A percentile compares a stretch with the other conserved stretches of the same genome.
phyloP scores from a whole-genome alignment of 768 basidiomycete genomes.

The Kwoniella dendrophila region DNA sequence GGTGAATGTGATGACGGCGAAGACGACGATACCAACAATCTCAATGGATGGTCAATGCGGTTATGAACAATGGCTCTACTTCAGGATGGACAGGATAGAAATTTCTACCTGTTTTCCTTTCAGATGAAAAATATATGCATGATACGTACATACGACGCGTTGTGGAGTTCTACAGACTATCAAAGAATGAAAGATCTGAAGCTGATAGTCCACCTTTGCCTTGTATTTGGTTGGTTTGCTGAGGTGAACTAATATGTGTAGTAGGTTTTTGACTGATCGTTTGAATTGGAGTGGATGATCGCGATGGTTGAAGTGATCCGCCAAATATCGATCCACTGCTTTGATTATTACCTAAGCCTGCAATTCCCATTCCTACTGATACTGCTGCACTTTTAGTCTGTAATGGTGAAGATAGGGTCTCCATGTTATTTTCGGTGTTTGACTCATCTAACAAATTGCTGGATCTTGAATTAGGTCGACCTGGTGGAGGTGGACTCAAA shows the following conservation, averaged over 20 bases:
- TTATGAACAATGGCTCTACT: no score
- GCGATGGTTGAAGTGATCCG: constrained; percentile 2
- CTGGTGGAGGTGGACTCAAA: constrained; percentile 41
- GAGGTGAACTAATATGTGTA: neutral
- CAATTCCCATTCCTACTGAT: constrained; percentile 10
- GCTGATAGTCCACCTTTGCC: constrained; percentile 69
- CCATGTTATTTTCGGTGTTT: neutral
- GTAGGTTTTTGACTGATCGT: neutral
- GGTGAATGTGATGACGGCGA: no score
- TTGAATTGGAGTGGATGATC: neutral
- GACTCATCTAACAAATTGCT: constrained; percentile 12
- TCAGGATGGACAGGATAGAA: no score
- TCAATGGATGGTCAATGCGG: no score
- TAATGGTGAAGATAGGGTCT: no score
- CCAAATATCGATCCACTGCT: constrained; percentile 7
- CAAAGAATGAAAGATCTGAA: constrained; percentile 85
- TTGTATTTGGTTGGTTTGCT: neutral
- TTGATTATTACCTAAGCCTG: neutral
- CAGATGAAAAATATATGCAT: no score
- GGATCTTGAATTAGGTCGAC: constrained; percentile 27
- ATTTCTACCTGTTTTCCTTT: no score
- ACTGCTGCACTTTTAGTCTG: no score
- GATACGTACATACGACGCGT: no score
- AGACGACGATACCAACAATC: no score
- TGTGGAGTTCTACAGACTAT: constrained; percentile 73